phyloP scores from a whole-genome alignment of 352 stramenopile species.

The Phytopythium chamaehyphon region DNA sequence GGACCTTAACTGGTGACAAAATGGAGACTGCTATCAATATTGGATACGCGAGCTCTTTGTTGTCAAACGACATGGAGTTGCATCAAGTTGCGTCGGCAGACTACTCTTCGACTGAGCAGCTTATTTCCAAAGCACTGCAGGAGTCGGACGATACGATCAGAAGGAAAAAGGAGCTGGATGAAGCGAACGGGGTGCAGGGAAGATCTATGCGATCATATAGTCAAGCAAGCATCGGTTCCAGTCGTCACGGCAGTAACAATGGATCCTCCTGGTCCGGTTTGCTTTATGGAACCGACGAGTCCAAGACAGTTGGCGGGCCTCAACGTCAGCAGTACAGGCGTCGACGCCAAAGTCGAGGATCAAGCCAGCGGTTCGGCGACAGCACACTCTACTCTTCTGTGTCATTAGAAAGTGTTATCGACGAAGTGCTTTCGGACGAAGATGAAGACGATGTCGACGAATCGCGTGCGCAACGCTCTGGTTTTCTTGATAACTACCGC shows the following conservation, averaged over 20 bases:
- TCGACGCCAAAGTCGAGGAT: neutral
- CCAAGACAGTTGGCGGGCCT: neutral
- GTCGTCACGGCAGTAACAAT: neutral
- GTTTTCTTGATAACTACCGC: neutral
- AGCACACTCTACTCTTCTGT: neutral
- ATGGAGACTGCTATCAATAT: conserved; percentile 95
- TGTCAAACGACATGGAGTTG: conserved; percentile 78
- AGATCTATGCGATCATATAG: neutral
- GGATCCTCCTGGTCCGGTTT: neutral
- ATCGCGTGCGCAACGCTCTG: neutral
- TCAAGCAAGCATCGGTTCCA: neutral
- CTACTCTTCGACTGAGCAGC: conserved; percentile 39
- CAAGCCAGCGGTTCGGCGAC: neutral
- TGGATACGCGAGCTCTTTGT: conserved; percentile 86
- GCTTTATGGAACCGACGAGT: conserved; percentile 5
- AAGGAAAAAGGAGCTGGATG: conserved; percentile 1
- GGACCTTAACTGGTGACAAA: conserved; percentile 95
- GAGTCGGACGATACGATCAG: neutral
- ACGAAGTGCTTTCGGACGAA: neutral
- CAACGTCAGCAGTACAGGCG: neutral
- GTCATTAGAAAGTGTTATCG: conserved; percentile 2
- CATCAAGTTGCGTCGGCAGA: conserved; percentile 58
- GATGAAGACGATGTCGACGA: neutral
- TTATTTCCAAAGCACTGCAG: neutral
- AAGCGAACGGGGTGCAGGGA: neutral